Evolutionary conservation across 2,329 filamentous ascomycete species (phyloP).

Genomic region (Thielaviopsis ethacetica): DNA sequence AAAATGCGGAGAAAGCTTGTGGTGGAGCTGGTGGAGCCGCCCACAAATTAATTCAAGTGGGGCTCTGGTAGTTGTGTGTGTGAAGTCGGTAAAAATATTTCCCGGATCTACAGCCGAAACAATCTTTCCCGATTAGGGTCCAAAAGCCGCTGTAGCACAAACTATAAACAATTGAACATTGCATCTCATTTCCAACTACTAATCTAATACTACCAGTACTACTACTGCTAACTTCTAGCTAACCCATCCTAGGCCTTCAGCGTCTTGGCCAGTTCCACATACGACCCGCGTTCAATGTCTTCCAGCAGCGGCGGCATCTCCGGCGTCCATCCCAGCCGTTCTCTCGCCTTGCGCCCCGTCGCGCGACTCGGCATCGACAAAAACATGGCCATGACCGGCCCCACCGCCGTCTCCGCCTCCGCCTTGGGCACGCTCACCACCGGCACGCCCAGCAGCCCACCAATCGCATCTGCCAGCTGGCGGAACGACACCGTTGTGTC

Average conservation of each 20-base stretch:
- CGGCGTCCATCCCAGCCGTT: slow-evolving; percentile 24
- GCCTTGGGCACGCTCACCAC: slow-evolving; percentile 12
- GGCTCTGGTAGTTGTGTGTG: too few species aligned
- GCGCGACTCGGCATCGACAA: slow-evolving; percentile 20
- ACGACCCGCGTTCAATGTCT: slow-evolving; percentile 19
- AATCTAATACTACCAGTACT: neutral
- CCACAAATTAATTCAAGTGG: too few species aligned
- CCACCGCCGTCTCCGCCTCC: slow-evolving; percentile 17
- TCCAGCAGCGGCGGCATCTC: slow-evolving; percentile 20
- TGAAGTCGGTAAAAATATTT: too few species aligned
- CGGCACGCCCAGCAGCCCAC: slow-evolving; percentile 14
- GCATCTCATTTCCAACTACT: too few species aligned
- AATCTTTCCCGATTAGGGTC: too few species aligned
- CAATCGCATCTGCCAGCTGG: slow-evolving; percentile 17
- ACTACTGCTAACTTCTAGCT: neutral
- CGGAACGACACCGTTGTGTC: slow-evolving; percentile 19
- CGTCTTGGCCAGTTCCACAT: slow-evolving; percentile 12
- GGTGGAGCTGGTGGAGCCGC: too few species aligned
- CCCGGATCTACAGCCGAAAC: too few species aligned
- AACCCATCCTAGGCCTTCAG: slow-evolving; percentile 7
- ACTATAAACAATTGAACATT: too few species aligned
- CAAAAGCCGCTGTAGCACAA: too few species aligned
- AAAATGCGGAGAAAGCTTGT: too few species aligned
- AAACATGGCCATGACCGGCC: slow-evolving; percentile 20
- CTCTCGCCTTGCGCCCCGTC: slow-evolving; percentile 21